Percentiles rank a stretch among this genome's conserved stretches.
These are phyloP conservation scores for Myochromella boudieri DNA, from an alignment of 768 basidiomycete species.

Conservation along the genomic window DNA sequence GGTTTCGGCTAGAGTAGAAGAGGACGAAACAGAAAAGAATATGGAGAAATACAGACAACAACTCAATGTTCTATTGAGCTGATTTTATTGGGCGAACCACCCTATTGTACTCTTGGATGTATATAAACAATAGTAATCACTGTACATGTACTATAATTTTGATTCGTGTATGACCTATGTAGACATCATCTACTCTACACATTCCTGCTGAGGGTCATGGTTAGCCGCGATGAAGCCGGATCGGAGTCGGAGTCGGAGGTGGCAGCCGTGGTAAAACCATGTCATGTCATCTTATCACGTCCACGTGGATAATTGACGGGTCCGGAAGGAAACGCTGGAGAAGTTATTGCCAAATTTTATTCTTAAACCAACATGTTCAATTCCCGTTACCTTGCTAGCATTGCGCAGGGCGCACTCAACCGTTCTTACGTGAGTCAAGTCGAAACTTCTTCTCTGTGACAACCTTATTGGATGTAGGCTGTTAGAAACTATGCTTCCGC, in stretches of 20 bases:
- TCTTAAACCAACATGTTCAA: constrained; percentile 50
- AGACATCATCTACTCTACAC: background rate
- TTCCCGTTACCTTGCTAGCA: constrained; percentile 53
- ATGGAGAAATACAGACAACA: constrained; percentile 92
- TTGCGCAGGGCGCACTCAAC: constrained; percentile 52
- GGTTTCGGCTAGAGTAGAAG: constrained; percentile 51
- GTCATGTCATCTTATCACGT: constrained; percentile 12
- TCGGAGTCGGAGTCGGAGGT: background rate
- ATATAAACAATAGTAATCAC: no score
- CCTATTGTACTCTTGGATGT: constrained; percentile 12
- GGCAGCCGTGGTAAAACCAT: background rate
- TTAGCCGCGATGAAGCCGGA: no score
- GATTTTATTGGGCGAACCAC: constrained; percentile 24
- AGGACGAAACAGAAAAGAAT: constrained; percentile 82
- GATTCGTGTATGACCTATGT: background rate
- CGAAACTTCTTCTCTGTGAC: background rate
- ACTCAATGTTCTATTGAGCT: constrained; percentile 83
- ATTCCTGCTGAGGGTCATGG: no score
- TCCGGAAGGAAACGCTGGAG: constrained; percentile 22
- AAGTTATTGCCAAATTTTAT: constrained; percentile 15
- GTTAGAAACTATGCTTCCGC: constrained; percentile 65
- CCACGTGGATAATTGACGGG: constrained; percentile 16
- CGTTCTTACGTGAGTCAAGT: constrained; percentile 44
- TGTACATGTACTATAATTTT: constrained; percentile 1
- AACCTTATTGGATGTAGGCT: constrained; percentile 16